A percentile compares a stretch with the other conserved stretches of the same genome.
These are phyloP conservation scores for Primulina eburnea DNA, from an alignment of 257 asterid genomes.

Conservation along the genomic window DNA sequence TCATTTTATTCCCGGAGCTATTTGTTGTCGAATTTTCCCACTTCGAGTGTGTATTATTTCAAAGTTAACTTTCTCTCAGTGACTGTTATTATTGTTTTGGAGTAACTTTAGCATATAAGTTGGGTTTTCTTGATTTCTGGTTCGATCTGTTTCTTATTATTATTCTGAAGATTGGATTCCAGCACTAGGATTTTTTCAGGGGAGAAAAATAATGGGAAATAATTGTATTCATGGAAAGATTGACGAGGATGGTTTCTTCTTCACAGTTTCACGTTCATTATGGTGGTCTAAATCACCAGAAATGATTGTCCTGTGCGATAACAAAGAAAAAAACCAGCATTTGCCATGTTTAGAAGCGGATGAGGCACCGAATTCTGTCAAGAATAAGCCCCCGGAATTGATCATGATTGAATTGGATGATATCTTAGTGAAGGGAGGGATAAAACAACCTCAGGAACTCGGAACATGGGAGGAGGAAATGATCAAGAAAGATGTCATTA, in stretches of 20 bases:
- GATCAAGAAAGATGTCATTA: slow-evolving; percentile 4
- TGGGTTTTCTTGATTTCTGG: not conserved
- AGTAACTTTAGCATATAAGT: not conserved
- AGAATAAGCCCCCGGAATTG: slow-evolving; percentile 13
- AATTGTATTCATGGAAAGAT: not conserved
- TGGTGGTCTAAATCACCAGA: slow-evolving; percentile 20
- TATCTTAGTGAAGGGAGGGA: slow-evolving; percentile 5
- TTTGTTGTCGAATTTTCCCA: too few species aligned
- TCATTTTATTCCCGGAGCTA: too few species aligned
- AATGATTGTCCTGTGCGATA: not conserved
- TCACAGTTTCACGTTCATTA: slow-evolving; percentile 12
- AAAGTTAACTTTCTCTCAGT: too few species aligned
- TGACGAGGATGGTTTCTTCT: not conserved
- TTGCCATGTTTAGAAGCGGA: not conserved
- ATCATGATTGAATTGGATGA: slow-evolving; percentile 6
- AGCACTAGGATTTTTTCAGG: not conserved
- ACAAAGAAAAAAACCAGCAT: not conserved
- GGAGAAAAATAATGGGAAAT: not conserved
- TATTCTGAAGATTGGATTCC: not conserved
- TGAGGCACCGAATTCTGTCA: slow-evolving; percentile 2
- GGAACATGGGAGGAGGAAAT: slow-evolving; percentile 6
- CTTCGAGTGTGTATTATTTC: too few species aligned
- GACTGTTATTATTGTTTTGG: too few species aligned
- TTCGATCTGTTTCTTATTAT: not conserved
- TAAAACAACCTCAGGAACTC: not conserved